A percentile compares a stretch with the other conserved stretches of the same genome.
Conservation (phyloP, 768 basidiomycete genomes). For the Cystofilobasidium capitatum region DNA sequence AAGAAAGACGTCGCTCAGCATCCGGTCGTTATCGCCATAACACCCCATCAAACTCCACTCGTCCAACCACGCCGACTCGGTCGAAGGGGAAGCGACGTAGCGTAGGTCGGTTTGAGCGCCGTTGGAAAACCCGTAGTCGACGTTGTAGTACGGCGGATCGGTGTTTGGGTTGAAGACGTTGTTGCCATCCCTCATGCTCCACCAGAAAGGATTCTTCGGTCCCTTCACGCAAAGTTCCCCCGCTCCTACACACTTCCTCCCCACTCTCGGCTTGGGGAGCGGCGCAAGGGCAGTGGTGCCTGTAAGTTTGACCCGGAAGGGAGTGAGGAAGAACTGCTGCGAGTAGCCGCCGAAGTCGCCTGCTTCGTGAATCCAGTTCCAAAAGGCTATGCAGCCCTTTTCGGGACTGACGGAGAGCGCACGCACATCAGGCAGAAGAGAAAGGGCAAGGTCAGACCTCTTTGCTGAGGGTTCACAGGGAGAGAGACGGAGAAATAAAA, state of each 20-base stretch:
- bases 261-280: background rate
- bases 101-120: background rate
- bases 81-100: background rate
- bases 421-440: too few relatives aligned
- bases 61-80: background rate
- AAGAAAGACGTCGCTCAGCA: background rate
- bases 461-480: background rate
- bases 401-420: background rate
- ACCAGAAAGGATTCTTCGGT: background rate
- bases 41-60: background rate
- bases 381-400: slow-evolving; percentile 1
- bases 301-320: background rate
- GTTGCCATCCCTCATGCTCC: background rate
- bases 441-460: too few relatives aligned
- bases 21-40: background rate
- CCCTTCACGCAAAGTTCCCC: background rate
- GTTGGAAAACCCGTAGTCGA: background rate
- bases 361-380: slow-evolving; percentile 10
- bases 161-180: background rate
- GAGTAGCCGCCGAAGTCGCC: slow-evolving; percentile 5
- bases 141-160: slow-evolving; percentile 6
- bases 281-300: background rate
- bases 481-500: background rate
- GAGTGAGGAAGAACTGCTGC: background rate
- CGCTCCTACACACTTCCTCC: slow-evolving; percentile 3